Percentiles rank a stretch among this genome's conserved stretches.
Evolutionary conservation across 1,139 yeast species (phyloP).

Genomic region (Saccharomycopsis crataegensis): DNA sequence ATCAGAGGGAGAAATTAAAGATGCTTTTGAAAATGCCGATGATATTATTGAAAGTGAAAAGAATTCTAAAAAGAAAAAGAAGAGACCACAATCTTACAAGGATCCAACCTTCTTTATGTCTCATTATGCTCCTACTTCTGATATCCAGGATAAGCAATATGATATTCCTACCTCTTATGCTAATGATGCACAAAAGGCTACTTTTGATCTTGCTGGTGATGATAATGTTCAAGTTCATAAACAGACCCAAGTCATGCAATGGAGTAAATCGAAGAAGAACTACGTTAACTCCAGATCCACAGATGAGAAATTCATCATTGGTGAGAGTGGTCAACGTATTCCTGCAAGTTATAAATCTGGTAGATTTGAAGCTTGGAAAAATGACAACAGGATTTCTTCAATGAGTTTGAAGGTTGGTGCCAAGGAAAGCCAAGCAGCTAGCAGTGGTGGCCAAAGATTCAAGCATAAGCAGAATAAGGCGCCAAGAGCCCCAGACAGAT

Average conservation of each 20-base stretch:
- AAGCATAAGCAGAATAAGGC: conserved; percentile 71
- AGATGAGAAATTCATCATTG: conserved; percentile 81
- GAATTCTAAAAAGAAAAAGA: conserved; percentile 23
- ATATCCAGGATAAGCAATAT: conserved; percentile 76
- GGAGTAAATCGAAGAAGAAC: conserved; percentile 95
- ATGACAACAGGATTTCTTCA: conserved; percentile 53
- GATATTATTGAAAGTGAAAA: conserved; percentile 28
- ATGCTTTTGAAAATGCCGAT: conserved; percentile 61
- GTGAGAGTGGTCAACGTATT: conserved; percentile 89
- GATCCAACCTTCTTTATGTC: conserved; percentile 84
- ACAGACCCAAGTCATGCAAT: conserved; percentile 67
- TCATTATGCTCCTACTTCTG: conserved; percentile 80
- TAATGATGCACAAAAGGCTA: conserved; percentile 74
- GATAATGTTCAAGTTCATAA: conserved; percentile 60
- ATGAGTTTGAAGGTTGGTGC: conserved; percentile 45
- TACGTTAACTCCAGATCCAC: conserved; percentile 76
- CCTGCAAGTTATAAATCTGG: conserved; percentile 94
- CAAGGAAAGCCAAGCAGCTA: conserved; percentile 33
- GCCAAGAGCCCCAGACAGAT: conserved; percentile 84
- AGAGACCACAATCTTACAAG: conserved; percentile 44
- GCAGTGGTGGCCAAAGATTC: conserved; percentile 41
- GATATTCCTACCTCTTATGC: conserved; percentile 55
- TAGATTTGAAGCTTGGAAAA: conserved; percentile 85
- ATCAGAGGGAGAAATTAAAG: conserved; percentile 43
- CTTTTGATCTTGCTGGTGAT: conserved; percentile 68